phyloP scores from a whole-genome alignment of 352 stramenopile genomes.

The Phytophthora sansomeana region DNA sequence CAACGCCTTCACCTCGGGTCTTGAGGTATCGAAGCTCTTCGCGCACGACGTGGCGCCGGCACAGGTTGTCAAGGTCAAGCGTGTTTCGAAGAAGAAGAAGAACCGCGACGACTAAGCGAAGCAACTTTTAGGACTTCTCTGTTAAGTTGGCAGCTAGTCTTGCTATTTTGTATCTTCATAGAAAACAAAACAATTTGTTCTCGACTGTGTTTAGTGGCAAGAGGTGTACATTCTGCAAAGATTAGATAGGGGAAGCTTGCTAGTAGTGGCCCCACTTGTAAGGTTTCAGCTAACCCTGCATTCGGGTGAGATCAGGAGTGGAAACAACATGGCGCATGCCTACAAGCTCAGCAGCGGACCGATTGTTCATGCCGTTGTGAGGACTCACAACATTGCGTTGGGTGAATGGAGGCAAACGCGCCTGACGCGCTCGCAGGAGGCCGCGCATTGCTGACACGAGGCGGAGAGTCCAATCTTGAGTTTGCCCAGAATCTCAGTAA shows the following conservation, averaged over 20 bases:
- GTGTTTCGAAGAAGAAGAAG: constrained; percentile 92
- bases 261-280: too few relatives aligned
- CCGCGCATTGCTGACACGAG: constrained; percentile 39
- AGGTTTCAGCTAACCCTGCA: constrained; percentile 43
- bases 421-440: constrained; percentile 24
- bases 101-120: constrained; percentile 75
- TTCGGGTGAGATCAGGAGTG: constrained; percentile 57
- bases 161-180: constrained; percentile 56
- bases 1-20: constrained; percentile 87
- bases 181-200: constrained; percentile 42
- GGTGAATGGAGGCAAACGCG: constrained; percentile 39
- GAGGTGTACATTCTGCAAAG: constrained; percentile 23
- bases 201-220: constrained; percentile 21
- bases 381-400: constrained; percentile 32
- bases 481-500: constrained; percentile 78
- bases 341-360: constrained; percentile 43
- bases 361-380: constrained; percentile 31
- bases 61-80: constrained; percentile 89
- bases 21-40: constrained; percentile 91
- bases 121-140: constrained; percentile 13
- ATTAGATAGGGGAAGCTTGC: constrained; percentile 24
- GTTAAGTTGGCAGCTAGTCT: constrained; percentile 25
- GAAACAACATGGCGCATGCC: constrained; percentile 73
- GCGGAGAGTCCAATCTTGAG: constrained; percentile 65
- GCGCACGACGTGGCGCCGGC: constrained; percentile 82